Evolutionary conservation across 306 rosid species (phyloP).

Genomic region (Dryas octopetala): DNA sequence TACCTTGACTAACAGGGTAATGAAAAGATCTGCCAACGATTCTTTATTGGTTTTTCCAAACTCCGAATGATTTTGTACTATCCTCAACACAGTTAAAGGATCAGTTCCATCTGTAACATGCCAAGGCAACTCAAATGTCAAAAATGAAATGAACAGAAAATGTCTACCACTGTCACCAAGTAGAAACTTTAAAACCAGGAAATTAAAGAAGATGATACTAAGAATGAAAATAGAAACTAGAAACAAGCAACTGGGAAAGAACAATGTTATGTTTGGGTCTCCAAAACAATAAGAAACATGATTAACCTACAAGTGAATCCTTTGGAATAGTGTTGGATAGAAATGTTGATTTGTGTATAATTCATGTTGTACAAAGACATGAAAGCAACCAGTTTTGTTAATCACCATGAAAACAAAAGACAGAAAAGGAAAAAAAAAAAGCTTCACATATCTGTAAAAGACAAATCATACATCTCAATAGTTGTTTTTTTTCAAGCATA

Average conservation of each 20-base stretch:
- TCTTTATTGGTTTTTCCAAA: conserved; percentile 16
- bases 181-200: background rate
- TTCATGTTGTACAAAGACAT: too few relatives aligned
- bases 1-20: conserved; percentile 19
- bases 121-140: background rate
- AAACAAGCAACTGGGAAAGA: background rate
- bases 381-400: too few relatives aligned
- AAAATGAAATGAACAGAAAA: background rate
- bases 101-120: conserved; percentile 13
- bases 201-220: background rate
- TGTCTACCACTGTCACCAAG: background rate
- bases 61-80: background rate
- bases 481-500: too few relatives aligned
- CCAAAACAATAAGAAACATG: background rate
- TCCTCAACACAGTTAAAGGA: conserved; percentile 10
- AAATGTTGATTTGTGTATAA: too few relatives aligned
- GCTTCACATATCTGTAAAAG: too few relatives aligned
- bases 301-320: background rate
- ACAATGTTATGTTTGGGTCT: background rate
- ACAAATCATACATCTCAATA: too few relatives aligned
- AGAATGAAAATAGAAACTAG: background rate
- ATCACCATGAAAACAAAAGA: too few relatives aligned
- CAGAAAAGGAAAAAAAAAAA: too few relatives aligned
- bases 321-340: background rate
- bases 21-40: conserved; percentile 10